These are phyloP conservation scores for Medakamo hakoo DNA, from an alignment of 139 green algal genomes.

Conservation along the genomic window DNA sequence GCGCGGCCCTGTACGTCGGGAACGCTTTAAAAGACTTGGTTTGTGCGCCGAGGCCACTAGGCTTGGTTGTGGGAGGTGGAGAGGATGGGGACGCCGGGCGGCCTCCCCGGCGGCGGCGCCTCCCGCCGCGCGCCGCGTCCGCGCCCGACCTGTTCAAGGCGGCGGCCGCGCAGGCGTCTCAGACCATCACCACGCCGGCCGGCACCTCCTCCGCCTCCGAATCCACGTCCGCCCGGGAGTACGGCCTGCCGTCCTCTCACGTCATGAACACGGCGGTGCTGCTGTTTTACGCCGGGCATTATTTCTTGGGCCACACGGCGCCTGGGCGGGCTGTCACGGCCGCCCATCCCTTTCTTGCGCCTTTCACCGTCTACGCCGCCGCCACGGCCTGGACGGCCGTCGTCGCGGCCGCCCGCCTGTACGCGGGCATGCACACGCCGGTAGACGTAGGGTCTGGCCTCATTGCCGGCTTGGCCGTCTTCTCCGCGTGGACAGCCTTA, in stretches of 20 bases:
- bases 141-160: too few species aligned
- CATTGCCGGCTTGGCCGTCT: slow-evolving; percentile 17
- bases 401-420: slow-evolving; percentile 25
- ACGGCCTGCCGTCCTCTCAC: slow-evolving; percentile 28
- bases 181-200: too few species aligned
- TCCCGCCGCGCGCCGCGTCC: too few species aligned
- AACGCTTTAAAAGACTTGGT: slow-evolving; percentile 39
- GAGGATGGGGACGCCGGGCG: too few species aligned
- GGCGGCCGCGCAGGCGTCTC: too few species aligned
- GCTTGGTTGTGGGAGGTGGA: slow-evolving; percentile 1
- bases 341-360: background rate
- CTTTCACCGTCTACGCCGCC: slow-evolving; percentile 7
- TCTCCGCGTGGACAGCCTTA: slow-evolving; percentile 16
- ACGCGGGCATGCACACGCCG: slow-evolving; percentile 33
- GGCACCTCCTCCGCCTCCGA: background rate
- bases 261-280: slow-evolving; percentile 32
- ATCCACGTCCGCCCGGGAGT: slow-evolving; percentile 15
- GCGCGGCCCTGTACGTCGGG: slow-evolving; percentile 20
- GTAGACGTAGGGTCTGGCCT: slow-evolving; percentile 26
- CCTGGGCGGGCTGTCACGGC: background rate
- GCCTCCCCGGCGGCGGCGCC: too few species aligned
- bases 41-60: slow-evolving; percentile 21
- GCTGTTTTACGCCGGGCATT: slow-evolving; percentile 23
- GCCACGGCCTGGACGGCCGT: slow-evolving; percentile 22
- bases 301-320: slow-evolving; percentile 8